Base-by-base conservation (phyloP, 257 asterid species). In the Ballota nigra region DNA sequence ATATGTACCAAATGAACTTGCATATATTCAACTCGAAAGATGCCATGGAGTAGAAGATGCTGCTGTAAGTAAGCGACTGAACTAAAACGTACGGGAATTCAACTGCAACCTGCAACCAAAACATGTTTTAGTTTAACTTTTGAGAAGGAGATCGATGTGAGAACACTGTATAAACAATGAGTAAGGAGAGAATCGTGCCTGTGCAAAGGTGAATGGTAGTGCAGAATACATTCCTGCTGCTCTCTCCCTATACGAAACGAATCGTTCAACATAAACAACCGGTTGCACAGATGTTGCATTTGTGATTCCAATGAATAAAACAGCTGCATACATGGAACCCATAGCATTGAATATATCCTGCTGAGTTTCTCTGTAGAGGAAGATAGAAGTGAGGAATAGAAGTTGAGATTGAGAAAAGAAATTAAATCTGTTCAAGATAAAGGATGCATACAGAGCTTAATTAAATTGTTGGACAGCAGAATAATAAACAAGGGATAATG, bases 311-410 rank as follows among this genome's bases (percentile, higher is more conserved):
- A 93, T 79, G 65, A 91, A 93, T 33, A 93, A 67, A 56, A 91
- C 96, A 5, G 98, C 97, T 20, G 96, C 91, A 53, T 93, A 93
- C 97, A 93, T 89, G 69, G 98, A 93, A 8, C 98, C 98, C 98
- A 93, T 93, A 18, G 98, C 96, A 40, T 93, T 93, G 70, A 83
- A 85, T 63, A 93, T 83, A 68, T 93, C 98, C 84, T 93, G 98
- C 72, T 83, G 83, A 1, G 84, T 83, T 11, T 76, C 84, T 84
- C 98, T 92, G 89, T 9, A 68, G 24, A 72, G 6, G 65, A 64
- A 68, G 41, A 70, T 34, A 12, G 40, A 43, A 43, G n/a, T 72
- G 45, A 2, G 69, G 43, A 20, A 45, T 23, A 18, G 22, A 45
- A 66, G 69, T 65, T 3, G n/a, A 10, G 52, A 43, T 43, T 43